phyloP scores from a whole-genome alignment of 192 early-diverging fungal species.

The Diversispora epigaea region DNA sequence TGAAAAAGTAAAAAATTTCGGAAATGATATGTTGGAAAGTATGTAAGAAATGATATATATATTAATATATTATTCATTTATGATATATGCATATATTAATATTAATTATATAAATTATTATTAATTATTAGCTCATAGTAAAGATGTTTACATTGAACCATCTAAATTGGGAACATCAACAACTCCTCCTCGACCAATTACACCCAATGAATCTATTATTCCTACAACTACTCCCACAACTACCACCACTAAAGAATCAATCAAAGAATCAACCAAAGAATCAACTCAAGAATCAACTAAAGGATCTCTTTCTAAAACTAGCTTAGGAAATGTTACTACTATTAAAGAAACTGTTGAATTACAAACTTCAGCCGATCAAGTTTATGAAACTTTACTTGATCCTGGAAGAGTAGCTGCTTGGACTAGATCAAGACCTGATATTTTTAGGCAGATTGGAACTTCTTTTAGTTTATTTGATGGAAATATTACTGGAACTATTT shows the following conservation, averaged over 20 bases:
- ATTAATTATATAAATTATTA: not conserved
- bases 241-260: constrained; percentile 29
- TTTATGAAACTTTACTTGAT: constrained; percentile 84
- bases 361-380: constrained; percentile 72
- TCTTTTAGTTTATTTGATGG: constrained; percentile 83
- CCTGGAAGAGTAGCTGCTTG: constrained; percentile 68
- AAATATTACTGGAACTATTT: constrained; percentile 77
- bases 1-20: constrained; percentile 62
- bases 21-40: constrained; percentile 70
- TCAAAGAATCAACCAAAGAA: too few relatives aligned
- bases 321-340: constrained; percentile 59
- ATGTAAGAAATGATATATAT: not conserved
- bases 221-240: constrained; percentile 11
- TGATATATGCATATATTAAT: not conserved
- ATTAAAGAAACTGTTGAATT: constrained; percentile 80
- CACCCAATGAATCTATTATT: constrained; percentile 15
- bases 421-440: constrained; percentile 72
- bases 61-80: too few relatives aligned
- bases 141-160: constrained; percentile 80
- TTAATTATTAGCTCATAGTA: constrained; percentile 57
- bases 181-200: constrained; percentile 37
- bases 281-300: too few relatives aligned
- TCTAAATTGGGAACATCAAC: constrained; percentile 37
- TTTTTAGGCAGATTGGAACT: constrained; percentile 60
- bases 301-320: constrained; percentile 10